Evolutionary conservation across 23 red algal species (phyloP).

Genomic region (Agarophyton chilense): DNA sequence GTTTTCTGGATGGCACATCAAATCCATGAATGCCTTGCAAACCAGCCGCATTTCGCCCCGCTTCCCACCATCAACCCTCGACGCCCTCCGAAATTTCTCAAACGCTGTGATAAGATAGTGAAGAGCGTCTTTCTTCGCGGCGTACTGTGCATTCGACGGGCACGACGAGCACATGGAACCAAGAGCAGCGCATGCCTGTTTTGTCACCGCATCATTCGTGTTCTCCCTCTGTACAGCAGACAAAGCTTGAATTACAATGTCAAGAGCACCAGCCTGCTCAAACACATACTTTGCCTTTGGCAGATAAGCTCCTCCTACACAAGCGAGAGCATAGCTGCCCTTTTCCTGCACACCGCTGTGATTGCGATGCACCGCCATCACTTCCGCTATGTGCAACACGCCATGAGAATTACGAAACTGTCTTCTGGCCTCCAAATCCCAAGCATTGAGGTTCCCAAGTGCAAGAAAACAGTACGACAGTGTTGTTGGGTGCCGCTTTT

Average conservation of each 20-base stretch:
- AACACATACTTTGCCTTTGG: conserved; percentile 66
- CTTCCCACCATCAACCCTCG: conserved; percentile 61
- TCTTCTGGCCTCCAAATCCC: conserved; percentile 66
- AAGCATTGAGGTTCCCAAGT: conserved; percentile 74
- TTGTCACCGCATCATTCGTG: conserved; percentile 65
- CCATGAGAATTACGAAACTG: conserved; percentile 66
- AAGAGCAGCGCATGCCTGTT: conserved; percentile 74
- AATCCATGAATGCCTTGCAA: conserved; percentile 73
- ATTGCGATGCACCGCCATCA: conserved; percentile 53
- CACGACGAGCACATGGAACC: conserved; percentile 64
- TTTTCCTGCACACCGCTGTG: conserved; percentile 74
- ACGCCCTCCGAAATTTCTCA: conserved; percentile 59
- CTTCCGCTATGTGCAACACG: conserved; percentile 52
- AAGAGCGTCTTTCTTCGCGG: conserved; percentile 57
- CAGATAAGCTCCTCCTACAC: conserved; percentile 61
- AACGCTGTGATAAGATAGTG: conserved; percentile 51
- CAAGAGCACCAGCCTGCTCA: conserved; percentile 48
- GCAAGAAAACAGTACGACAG: conserved; percentile 68
- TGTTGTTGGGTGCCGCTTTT: conserved; percentile 62
- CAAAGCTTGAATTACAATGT: conserved; percentile 61
- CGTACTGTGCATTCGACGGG: conserved; percentile 58
- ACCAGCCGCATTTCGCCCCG: conserved; percentile 70
- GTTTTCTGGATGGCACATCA: conserved; percentile 68
- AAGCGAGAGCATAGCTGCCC: conserved; percentile 79
- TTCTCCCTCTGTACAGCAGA: conserved; percentile 23